Percentiles rank a stretch among this genome's conserved stretches.
These are phyloP conservation scores for Allium sativum DNA, from an alignment of 106 monocot genomes.

Conservation along the genomic window DNA sequence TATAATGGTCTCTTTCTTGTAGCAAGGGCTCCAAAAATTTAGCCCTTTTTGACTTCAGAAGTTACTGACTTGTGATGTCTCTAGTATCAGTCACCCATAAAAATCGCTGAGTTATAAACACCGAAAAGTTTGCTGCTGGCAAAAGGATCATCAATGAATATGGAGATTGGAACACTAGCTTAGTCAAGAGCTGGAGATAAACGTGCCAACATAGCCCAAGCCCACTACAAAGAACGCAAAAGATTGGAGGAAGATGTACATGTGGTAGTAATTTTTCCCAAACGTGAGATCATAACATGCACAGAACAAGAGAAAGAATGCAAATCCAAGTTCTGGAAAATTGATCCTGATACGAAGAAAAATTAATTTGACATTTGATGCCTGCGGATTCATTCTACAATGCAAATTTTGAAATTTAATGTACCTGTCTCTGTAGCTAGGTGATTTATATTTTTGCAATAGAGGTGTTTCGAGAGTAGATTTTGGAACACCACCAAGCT, in stretches of 20 bases:
- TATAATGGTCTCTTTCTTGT: background rate
- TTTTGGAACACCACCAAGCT: constrained; percentile 43
- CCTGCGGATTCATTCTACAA: too few relatives aligned
- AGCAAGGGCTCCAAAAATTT: constrained; percentile 2
- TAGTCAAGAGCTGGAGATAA: constrained; percentile 23
- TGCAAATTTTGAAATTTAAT: background rate
- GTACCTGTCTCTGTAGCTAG: constrained; percentile 25
- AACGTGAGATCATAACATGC: constrained; percentile 19
- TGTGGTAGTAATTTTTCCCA: constrained; percentile 19
- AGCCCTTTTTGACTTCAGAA: background rate
- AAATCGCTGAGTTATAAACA: background rate
- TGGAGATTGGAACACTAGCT: background rate
- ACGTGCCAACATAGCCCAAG: constrained; percentile 36
- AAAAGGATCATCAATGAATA: background rate
- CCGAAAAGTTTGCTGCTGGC: background rate
- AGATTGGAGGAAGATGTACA: constrained; percentile 38
- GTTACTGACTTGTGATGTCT: background rate
- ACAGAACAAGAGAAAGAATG: constrained; percentile 29
- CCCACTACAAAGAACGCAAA: constrained; percentile 36
- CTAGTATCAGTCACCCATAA: background rate
- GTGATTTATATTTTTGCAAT: constrained; percentile 12
- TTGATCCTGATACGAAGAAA: constrained; percentile 18
- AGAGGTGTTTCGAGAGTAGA: constrained; percentile 12
- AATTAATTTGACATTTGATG: too few relatives aligned
- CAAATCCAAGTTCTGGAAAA: constrained; percentile 29